Conservation (phyloP, 345 rosid genomes). For the Lenwebbia sp. region DNA sequence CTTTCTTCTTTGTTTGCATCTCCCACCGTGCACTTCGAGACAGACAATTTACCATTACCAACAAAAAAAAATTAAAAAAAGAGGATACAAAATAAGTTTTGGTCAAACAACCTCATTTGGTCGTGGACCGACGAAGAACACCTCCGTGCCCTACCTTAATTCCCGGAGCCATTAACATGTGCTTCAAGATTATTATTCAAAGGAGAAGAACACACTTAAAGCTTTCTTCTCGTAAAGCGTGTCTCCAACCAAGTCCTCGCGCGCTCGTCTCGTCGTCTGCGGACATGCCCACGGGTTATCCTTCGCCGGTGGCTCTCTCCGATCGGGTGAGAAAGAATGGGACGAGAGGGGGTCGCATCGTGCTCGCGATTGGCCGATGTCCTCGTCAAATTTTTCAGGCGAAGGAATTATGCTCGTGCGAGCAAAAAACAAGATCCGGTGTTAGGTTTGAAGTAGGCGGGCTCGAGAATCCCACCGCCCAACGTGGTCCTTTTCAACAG, state of each 20-base stretch:
- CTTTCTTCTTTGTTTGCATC: background rate
- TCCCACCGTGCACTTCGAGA: background rate
- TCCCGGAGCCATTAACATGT: background rate
- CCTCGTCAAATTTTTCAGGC: background rate
- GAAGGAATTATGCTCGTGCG: background rate
- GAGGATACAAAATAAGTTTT: background rate
- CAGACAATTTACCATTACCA: background rate
- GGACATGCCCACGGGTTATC: too few relatives aligned
- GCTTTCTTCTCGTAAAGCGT: background rate
- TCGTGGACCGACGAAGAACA: background rate
- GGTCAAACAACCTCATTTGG: background rate
- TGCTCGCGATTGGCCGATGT: too few relatives aligned
- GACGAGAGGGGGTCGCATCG: background rate
- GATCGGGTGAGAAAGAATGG: background rate
- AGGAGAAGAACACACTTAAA: background rate
- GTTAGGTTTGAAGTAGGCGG: background rate
- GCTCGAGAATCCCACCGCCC: background rate
- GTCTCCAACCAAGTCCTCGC: background rate
- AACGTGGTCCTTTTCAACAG: background rate
- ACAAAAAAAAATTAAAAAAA: background rate
- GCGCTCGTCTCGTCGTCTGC: background rate
- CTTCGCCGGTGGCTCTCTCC: background rate
- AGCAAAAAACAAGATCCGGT: background rate
- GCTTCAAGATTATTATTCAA: background rate
- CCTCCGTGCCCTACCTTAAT: background rate